These are phyloP conservation scores for Pichia sporocuriosa DNA, from an alignment of 805 yeast species.

Conservation along the genomic window DNA sequence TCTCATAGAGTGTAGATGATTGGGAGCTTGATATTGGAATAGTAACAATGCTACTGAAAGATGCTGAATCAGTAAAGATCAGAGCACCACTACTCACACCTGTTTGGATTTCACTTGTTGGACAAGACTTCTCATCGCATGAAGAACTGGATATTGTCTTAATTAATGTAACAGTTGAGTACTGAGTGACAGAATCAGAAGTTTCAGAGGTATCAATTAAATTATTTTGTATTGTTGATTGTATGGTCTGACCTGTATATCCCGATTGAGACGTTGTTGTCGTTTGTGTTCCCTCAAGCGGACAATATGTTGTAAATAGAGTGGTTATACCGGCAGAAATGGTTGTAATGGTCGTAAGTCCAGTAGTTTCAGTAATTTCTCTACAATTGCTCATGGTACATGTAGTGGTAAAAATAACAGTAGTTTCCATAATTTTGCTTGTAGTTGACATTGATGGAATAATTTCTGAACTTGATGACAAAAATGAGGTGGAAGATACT, in stretches of 20 bases:
- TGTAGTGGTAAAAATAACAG: conserved; percentile 2
- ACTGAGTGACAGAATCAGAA: background rate
- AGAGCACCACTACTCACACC: no score
- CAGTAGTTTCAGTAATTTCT: background rate
- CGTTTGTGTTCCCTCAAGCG: no score
- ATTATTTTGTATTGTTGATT: no score
- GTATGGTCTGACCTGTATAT: background rate
- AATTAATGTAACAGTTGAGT: background rate
- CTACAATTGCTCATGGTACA: background rate
- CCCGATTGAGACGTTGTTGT: conserved; percentile 7
- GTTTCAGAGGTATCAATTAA: background rate
- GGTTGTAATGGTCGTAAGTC: conserved; percentile 16
- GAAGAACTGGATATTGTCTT: background rate
- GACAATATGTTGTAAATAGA: conserved; percentile 34
- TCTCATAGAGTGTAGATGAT: no score
- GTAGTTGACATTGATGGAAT: background rate
- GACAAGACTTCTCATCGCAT: background rate
- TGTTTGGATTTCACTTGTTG: no score
- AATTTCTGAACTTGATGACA: background rate
- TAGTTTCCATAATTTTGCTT: background rate
- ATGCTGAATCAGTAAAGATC: no score
- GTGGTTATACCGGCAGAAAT: conserved; percentile 30
- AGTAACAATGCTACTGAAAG: no score
- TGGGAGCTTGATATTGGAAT: no score
- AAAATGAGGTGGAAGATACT: background rate